Evolutionary conservation across 1,284 basidiomycete species (phyloP), one percentile per base, ranked within the genome.

Genomic region (Cutaneotrichosporon sp.): DNA sequence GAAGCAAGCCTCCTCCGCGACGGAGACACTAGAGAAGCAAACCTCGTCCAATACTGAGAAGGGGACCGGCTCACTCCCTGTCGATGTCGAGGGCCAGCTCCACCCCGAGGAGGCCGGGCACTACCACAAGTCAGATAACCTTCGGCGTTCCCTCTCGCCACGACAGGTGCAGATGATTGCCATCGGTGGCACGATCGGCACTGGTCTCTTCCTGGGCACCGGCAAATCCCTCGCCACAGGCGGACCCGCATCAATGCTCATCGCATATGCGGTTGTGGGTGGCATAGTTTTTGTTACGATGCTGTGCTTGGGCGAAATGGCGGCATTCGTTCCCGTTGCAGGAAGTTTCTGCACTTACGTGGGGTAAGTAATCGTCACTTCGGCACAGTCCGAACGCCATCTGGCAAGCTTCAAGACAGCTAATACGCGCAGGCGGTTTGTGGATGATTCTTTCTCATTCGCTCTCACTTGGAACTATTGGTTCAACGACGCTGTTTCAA

Each of bases 321-420:
- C 73, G 39, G 63, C 74, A 6, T 72, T 70, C 54, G 69, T 78
- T 33, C 75, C 75, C 34, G 75, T 80, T 55, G 60, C 78, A 39
- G 85, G 83, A 54, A 82, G 88, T 6, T 88, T 90, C 70, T 87
- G 90, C 68, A 85, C 81, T 43, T 78, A 90, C 41, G 86, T 88
- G n/a, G 51, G 55, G 44, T 52, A 20, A 41, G 54, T 49, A 4
- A 5, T n/a, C 17, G 4, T 26, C 7, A 9, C 29, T 9, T 31
- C 10, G 29, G 14, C 29, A 29, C 29, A 31, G 29, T 3, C 4
- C 10, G 29, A 31, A 14, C 3, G 14, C 2, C 10, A 24, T 5
- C 19, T 20, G 29, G 26, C 49, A 5, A 14, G 6, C n/a, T n/a
- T n/a, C n/a, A n/a, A n/a, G n/a, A n/a, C n/a, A n/a, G n/a, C n/a